Evolutionary conservation across 129 eudicot genomes (phyloP).

Genomic region (Helianthus tuberosus): DNA sequence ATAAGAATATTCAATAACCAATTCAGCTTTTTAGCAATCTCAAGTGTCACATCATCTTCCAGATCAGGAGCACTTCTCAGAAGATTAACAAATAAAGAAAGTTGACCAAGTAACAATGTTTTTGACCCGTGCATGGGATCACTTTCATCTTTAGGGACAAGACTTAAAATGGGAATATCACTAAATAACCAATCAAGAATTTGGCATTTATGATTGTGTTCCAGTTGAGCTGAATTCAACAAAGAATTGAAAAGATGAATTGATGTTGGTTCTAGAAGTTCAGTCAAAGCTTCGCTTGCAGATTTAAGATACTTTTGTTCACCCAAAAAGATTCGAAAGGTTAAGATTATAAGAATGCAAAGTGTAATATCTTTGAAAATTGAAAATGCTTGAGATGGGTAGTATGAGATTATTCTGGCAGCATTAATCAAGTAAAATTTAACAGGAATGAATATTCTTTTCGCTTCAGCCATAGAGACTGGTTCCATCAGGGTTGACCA

Average conservation of each 20-base stretch:
- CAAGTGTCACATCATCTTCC: conserved; percentile 62
- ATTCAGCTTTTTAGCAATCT: conserved; percentile 66
- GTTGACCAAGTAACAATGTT: conserved; percentile 48
- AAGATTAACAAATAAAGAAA: conserved; percentile 68
- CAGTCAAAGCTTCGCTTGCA: conserved; percentile 63
- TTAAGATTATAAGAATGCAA: conserved; percentile 60
- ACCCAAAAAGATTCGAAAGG: conserved; percentile 67
- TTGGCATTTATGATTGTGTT: conserved; percentile 51
- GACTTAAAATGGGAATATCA: conserved; percentile 25
- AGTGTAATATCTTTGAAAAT: conserved; percentile 59
- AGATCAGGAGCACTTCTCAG: conserved; percentile 69
- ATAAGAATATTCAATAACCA: conserved; percentile 59
- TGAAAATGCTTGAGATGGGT: conserved; percentile 67
- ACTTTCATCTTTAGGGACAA: conserved; percentile 24
- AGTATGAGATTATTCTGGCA: conserved; percentile 82
- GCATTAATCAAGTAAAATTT: conserved; percentile 93
- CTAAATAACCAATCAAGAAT: conserved; percentile 73
- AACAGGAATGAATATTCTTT: conserved; percentile 80
- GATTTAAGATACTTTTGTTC: conserved; percentile 53
- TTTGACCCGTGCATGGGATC: conserved; percentile 52
- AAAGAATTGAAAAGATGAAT: conserved; percentile 79
- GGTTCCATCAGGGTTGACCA: conserved; percentile 63
- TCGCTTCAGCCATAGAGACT: conserved; percentile 64
- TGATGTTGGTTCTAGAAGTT: conserved; percentile 84
- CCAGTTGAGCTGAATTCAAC: conserved; percentile 69